These are phyloP conservation scores for Umbelopsis vinacea DNA, from an alignment of 192 early-diverging fungal species.

Conservation along the genomic window DNA sequence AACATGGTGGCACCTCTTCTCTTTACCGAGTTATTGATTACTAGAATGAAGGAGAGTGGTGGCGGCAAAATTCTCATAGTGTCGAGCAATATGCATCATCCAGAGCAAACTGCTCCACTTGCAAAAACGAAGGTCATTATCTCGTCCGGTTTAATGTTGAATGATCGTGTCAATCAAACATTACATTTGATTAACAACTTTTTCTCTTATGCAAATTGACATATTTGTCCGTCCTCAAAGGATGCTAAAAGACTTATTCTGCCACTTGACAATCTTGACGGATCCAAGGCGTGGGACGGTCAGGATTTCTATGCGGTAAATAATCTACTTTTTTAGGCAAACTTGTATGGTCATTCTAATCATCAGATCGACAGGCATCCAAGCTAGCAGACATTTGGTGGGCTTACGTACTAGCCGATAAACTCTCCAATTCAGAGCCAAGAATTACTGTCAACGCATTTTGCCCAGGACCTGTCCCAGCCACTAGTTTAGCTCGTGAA, in stretches of 20 bases:
- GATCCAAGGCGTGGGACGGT: slow-evolving; percentile 12
- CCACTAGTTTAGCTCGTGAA: slow-evolving; percentile 15
- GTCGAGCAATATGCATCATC: not conserved
- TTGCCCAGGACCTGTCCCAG: slow-evolving; percentile 23
- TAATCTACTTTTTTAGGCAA: not conserved
- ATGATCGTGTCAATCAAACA: not conserved
- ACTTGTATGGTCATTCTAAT: not conserved
- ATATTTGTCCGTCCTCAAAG: not conserved
- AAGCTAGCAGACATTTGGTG: slow-evolving; percentile 25
- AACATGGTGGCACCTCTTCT: slow-evolving; percentile 24
- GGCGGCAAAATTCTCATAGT: slow-evolving; percentile 14
- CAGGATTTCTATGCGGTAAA: not conserved
- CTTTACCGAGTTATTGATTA: slow-evolving; percentile 14
- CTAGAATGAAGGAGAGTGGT: slow-evolving; percentile 11
- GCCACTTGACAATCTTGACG: slow-evolving; percentile 25
- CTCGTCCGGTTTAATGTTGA: not conserved
- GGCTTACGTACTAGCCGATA: slow-evolving; percentile 17
- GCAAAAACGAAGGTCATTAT: not conserved
- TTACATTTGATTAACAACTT: too few species aligned
- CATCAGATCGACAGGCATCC: not conserved
- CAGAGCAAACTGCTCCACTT: too few species aligned
- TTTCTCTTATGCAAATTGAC: not conserved
- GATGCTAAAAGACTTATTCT: slow-evolving; percentile 8
- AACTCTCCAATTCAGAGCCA: not conserved
- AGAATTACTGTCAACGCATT: slow-evolving; percentile 15